Evolutionary conservation across 2,329 filamentous ascomycete species (phyloP).

Genomic region (Aspergillus alliaceus): DNA sequence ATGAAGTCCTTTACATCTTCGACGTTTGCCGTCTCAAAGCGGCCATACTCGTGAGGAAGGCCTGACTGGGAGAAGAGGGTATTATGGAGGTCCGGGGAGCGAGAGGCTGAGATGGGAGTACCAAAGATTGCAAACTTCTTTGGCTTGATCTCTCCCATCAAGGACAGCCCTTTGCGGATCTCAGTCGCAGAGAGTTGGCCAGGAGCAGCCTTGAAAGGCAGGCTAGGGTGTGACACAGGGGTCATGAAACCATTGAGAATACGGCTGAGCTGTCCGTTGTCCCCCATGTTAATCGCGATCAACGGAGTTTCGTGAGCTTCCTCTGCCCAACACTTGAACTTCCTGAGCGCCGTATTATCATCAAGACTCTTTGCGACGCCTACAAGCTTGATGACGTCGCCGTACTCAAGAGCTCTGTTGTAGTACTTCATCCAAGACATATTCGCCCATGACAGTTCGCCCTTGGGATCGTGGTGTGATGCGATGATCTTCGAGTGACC

Average conservation of each 20-base stretch:
- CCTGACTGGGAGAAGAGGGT: slow-evolving; percentile 73
- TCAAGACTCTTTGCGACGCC: slow-evolving; percentile 73
- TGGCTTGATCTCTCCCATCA: slow-evolving; percentile 75
- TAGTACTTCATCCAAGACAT: slow-evolving; percentile 91
- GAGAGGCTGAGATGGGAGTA: slow-evolving; percentile 75
- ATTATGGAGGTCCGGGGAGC: slow-evolving; percentile 89
- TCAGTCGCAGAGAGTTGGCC: slow-evolving; percentile 89
- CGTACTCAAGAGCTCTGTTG: slow-evolving; percentile 84
- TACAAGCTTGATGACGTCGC: slow-evolving; percentile 92
- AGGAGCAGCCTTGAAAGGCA: slow-evolving; percentile 92
- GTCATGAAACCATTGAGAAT: slow-evolving; percentile 92
- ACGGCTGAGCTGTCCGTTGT: slow-evolving; percentile 80
- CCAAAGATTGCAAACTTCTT: slow-evolving; percentile 87
- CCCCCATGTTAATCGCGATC: slow-evolving; percentile 95
- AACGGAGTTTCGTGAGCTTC: slow-evolving; percentile 75
- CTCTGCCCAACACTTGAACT: slow-evolving; percentile 76
- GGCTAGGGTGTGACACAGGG: slow-evolving; percentile 81
- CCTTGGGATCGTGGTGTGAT: slow-evolving; percentile 87
- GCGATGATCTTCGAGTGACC: slow-evolving; percentile 82
- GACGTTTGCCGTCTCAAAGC: slow-evolving; percentile 70
- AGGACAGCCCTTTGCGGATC: slow-evolving; percentile 73
- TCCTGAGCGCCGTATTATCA: slow-evolving; percentile 82
- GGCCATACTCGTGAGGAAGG: slow-evolving; percentile 78
- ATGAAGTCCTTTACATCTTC: slow-evolving; percentile 65
- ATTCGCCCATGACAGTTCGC: slow-evolving; percentile 80